Base-by-base conservation (phyloP, 2,329 filamentous ascomycete genomes). In the Lizonia empirigonia region DNA sequence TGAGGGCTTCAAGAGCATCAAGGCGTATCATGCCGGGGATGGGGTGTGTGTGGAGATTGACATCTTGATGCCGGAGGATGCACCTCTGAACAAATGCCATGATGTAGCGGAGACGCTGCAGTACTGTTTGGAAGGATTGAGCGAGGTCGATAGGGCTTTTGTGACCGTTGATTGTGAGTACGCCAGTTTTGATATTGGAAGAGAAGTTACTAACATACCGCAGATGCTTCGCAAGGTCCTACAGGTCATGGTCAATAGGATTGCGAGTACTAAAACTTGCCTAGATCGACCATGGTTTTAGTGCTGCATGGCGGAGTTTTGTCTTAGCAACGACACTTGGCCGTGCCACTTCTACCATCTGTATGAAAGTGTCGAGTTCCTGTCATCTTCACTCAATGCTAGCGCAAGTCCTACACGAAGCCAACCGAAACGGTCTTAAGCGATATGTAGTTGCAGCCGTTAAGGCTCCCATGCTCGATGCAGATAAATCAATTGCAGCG, bases 21-120 rank as follows among this genome's bases (percentile, higher is more conserved):
- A 78, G 58, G 80, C 81, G 0, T 86, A 87, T 58, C 84, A 86
- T 60, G 79, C 82, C 0, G 84, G 84, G 10, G 84, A 87, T 60
- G 83, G 83, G 6, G 75, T 86, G 1, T 86, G 84, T 76, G 83
- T 83, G 0, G 84, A 87, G 64, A 79, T 84, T 18, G 84, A 86
- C 57, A 76, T 86, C 16, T 69, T 87, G 27, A 71, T 86, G 58
- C 78, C 81, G 35, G 78, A 80, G 58, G 74, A 80, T 37, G 80
- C 78, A 30, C 79, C 74, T 40, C 60, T 86, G 42, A 76, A 77
- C 35, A 75, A 74, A 42, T 78, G 77, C 12, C 84, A 87, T 56
- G 84, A 87, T 65, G 74, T 86, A 32, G 81, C 82, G 0, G 84
- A 87, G 73, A 85, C 82, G 3, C 63, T 87, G 58, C 84, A 86